Evolutionary conservation across 2,329 filamentous ascomycete genomes (phyloP).

Genomic region (Arthroderma sp.): DNA sequence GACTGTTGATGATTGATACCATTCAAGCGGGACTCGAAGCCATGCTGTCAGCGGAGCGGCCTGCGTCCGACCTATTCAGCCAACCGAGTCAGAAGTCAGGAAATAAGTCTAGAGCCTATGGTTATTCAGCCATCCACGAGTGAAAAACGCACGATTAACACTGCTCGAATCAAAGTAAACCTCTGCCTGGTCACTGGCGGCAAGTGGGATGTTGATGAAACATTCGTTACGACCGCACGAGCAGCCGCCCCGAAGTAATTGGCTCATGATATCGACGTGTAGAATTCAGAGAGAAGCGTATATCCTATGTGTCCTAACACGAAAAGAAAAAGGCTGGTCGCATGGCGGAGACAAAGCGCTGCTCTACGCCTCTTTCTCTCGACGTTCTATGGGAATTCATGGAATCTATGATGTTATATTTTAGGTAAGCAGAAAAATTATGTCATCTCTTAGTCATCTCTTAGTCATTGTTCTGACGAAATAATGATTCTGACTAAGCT

Average conservation of each 20-base stretch:
- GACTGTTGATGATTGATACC: constrained; percentile 65
- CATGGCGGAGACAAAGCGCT: neutral
- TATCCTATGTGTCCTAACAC: neutral
- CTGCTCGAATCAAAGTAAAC: constrained; percentile 64
- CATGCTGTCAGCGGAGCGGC: constrained; percentile 66
- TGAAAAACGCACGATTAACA: constrained; percentile 53
- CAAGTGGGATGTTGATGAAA: constrained; percentile 55
- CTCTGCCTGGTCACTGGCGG: constrained; percentile 45
- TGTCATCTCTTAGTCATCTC: no score
- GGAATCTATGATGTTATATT: neutral
- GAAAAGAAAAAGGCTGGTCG: neutral
- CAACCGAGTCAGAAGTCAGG: neutral
- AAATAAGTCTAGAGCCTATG: neutral
- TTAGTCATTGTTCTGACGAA: no score
- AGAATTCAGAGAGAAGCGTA: neutral
- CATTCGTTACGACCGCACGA: constrained; percentile 80
- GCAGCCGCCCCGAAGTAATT: constrained; percentile 37
- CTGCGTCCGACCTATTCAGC: constrained; percentile 47
- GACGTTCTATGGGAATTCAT: neutral
- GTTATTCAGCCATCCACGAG: neutral
- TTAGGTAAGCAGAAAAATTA: neutral
- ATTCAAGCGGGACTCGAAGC: constrained; percentile 67
- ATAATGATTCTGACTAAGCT: neutral
- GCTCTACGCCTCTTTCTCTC: neutral
- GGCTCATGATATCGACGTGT: constrained; percentile 10